phyloP scores from a whole-genome alignment of 768 basidiomycete genomes.

The Suillus hirtellus region DNA sequence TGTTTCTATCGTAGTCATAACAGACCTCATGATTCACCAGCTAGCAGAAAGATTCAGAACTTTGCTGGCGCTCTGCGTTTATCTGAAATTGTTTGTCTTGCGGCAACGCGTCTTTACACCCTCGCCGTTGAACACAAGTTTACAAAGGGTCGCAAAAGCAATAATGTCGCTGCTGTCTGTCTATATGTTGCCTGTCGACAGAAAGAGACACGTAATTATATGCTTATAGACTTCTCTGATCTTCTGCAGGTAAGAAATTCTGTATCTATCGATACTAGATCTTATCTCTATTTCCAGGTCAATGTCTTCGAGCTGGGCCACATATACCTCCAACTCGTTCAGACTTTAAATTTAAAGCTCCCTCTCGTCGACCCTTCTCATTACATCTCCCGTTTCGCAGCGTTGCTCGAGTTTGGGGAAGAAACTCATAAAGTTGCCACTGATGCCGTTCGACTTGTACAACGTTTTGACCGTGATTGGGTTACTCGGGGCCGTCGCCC shows the following conservation, averaged over 20 bases:
- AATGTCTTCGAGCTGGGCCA: slow-evolving; percentile 98
- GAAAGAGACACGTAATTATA: slow-evolving; percentile 88
- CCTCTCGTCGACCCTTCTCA: slow-evolving; percentile 95
- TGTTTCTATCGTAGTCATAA: background rate
- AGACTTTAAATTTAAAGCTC: slow-evolving; percentile 78
- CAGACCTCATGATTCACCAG: slow-evolving; percentile 38
- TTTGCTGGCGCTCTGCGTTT: slow-evolving; percentile 78
- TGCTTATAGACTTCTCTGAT: slow-evolving; percentile 99
- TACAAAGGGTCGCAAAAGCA: slow-evolving; percentile 87
- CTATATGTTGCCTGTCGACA: slow-evolving; percentile 92
- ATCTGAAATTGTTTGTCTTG: slow-evolving; percentile 76
- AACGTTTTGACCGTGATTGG: slow-evolving; percentile 96
- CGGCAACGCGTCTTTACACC: slow-evolving; percentile 86
- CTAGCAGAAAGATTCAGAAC: slow-evolving; percentile 78
- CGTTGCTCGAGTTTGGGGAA: slow-evolving; percentile 93
- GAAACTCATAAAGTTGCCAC: slow-evolving; percentile 90
- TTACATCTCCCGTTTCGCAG: slow-evolving; percentile 94
- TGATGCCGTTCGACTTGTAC: slow-evolving; percentile 91
- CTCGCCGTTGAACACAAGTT: slow-evolving; percentile 95
- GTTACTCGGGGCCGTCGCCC: slow-evolving; percentile 94
- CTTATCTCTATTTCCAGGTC: slow-evolving; percentile 51
- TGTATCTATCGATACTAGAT: background rate
- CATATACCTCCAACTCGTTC: slow-evolving; percentile 92
- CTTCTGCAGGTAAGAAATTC: slow-evolving; percentile 66
- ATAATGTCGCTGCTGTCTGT: slow-evolving; percentile 95